Evolutionary conservation across 2,329 filamentous ascomycete genomes (phyloP), one percentile per base, ranked within the genome.

Genomic region (Grosmannia serpens): DNA sequence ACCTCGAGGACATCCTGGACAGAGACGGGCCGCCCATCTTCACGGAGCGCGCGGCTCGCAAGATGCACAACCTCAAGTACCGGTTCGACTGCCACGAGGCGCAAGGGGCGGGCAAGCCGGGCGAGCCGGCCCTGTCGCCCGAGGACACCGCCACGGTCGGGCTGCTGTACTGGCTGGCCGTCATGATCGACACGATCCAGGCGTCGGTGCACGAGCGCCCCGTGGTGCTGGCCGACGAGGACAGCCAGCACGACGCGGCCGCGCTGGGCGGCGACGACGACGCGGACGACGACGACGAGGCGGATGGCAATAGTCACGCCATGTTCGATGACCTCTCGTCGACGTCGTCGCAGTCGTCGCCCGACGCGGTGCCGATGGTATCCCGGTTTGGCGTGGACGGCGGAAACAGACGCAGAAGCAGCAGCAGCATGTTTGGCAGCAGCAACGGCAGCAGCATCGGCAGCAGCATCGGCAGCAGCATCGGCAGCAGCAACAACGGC

Each of bases 161-260:
- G 15, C 67, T 83, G 13, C 64, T 83, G 2, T 83, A 79, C 64
- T 84, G 81, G 81, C 69, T 84, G 20, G 77, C 76, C 0, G 70
- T 82, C 52, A 83, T 83, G 80, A 79, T 81, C 53, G 80, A 83
- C 63, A 83, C 80, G 0, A 67, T 82, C 10, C 80, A 77, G 0
- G 74, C 80, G 0, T 78, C 78, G 1, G 79, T 83, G 71, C 73
- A 77, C 55, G 64, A 67, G 51, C 64, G 70, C 49, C 65, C 71
- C 1, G 67, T 73, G 3, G 70, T 71, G 1, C 67, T 75, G 7
- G 67, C 69, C 0, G 73, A 74, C 35, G 71, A 75, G 47, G 71
- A 74, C 60, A 73, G 72, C 56, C 69, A 72, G 53, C 71, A 70
- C 59, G 70, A 71, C n/a, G 64, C 66, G 0, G 67, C 66, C 5